phyloP scores from a whole-genome alignment of 2,329 filamentous ascomycete genomes.

The Verticillium zaregamsianum region DNA sequence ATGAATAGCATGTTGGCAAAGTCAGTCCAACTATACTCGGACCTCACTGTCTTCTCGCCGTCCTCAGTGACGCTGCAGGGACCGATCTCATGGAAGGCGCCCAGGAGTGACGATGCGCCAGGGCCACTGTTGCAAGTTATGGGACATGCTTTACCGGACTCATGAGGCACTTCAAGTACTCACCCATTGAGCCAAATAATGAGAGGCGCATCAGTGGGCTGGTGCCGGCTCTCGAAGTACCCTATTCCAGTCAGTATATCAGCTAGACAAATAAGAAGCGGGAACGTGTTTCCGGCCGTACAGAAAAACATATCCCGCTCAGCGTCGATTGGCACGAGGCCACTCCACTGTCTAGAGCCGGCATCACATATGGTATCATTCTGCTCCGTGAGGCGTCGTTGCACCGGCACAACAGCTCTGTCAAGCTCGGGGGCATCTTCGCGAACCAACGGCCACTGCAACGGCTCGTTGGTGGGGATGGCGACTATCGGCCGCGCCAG shows the following conservation, averaged over 20 bases:
- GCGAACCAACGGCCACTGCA: not conserved
- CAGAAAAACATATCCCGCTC: constrained; percentile 7
- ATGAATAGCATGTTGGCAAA: constrained; percentile 2
- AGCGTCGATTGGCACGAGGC: not conserved
- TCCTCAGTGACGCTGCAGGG: constrained; percentile 7
- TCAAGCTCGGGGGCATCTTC: not conserved
- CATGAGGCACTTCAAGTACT: not conserved
- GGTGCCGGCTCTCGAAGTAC: constrained; percentile 3
- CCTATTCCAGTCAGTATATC: not conserved
- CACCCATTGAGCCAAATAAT: constrained; percentile 8
- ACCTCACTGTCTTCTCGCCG: not conserved
- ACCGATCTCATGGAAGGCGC: constrained; percentile 5
- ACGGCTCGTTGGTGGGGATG: no score
- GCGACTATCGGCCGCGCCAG: no score
- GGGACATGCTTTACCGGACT: not conserved
- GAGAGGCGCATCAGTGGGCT: not conserved
- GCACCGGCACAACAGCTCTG: no score
- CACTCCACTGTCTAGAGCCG: constrained; percentile 3
- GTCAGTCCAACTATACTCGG: not conserved
- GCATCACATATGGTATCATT: constrained; percentile 8
- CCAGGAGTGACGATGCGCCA: constrained; percentile 4
- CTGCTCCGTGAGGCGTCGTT: no score
- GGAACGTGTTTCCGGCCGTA: not conserved
- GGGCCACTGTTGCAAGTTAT: constrained; percentile 1
- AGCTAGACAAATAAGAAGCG: not conserved